Conservation (phyloP, 495 filamentous ascomycete species). For the Penicillium robsamsonii region DNA sequence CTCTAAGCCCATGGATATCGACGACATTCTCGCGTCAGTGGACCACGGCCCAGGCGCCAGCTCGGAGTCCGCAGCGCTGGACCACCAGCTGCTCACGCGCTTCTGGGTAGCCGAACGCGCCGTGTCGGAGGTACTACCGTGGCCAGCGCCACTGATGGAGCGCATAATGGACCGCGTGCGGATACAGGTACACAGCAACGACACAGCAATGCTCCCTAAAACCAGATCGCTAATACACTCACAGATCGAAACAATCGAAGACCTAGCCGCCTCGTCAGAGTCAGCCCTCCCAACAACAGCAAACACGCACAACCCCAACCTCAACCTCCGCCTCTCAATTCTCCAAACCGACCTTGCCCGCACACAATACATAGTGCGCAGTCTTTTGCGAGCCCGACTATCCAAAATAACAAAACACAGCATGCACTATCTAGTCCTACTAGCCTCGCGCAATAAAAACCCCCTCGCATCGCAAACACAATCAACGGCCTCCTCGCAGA, state of each 20-base stretch:
- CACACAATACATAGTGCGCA: slow-evolving; percentile 84
- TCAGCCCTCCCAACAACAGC: slow-evolving; percentile 36
- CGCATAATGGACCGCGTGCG: slow-evolving; percentile 74
- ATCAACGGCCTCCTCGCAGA: slow-evolving; percentile 37
- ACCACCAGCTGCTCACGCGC: slow-evolving; percentile 86
- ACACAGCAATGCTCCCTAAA: neutral
- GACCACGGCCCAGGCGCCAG: slow-evolving; percentile 58
- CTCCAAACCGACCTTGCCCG: slow-evolving; percentile 95
- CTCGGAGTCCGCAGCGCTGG: slow-evolving; percentile 58
- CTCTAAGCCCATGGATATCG: slow-evolving; percentile 68
- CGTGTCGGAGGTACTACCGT: slow-evolving; percentile 77
- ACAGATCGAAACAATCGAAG: slow-evolving; percentile 71
- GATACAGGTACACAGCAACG: slow-evolving; percentile 50
- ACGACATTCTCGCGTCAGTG: slow-evolving; percentile 82
- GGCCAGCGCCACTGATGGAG: slow-evolving; percentile 65
- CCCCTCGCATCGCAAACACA: slow-evolving; percentile 44
- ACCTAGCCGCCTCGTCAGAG: slow-evolving; percentile 57
- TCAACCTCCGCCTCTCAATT: slow-evolving; percentile 89
- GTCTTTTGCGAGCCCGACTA: slow-evolving; percentile 79
- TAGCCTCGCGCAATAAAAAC: slow-evolving; percentile 58
- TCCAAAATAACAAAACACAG: slow-evolving; percentile 60
- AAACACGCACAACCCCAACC: slow-evolving; percentile 74
- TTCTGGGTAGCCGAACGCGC: slow-evolving; percentile 90
- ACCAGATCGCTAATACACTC: neutral
- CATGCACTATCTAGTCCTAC: slow-evolving; percentile 43